Evolutionary conservation across 768 basidiomycete genomes (phyloP), one percentile per base, ranked within the genome.

Genomic region (Termitomyces sp.): DNA sequence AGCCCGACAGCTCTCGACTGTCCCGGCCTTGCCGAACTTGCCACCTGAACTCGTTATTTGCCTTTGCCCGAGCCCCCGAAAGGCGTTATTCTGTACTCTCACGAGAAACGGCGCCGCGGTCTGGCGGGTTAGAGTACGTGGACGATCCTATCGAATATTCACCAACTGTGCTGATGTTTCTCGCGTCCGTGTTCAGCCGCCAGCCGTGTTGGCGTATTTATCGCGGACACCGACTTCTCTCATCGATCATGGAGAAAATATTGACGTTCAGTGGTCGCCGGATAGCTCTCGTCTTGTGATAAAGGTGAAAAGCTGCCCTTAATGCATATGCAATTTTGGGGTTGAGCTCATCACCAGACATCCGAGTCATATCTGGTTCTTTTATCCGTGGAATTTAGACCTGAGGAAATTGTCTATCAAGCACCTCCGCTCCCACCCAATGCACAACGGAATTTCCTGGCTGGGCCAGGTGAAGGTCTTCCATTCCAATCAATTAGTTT

Each of bases 231-330:
- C 85, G 7, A 82, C 83, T 1, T 95, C 92, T 17, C 75, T 96
- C 38, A 70, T 80, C 54, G 87, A 90, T 57, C 94, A 95, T 68
- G 95, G 95, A n/a, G 82, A 86, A 64, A 96, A 94, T 63, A 59
- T 78, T 19, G 73, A 80, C 52, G 83, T 82, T 12, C 81, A 84
- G 64, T 98, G 95, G 94, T 85, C 93, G 17, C 86, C 87, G 53
- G 92, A 95, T 68, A 87, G 89, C 34, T 78, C 78, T 64, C 79
- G 85, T 63, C 83, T 98, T 47, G 83, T 95, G 53, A 81, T 98
- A 21, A 84, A 89, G 73, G 95, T 90, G 85, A 70, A 6, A 19
- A 41, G n/a, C 48, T 41, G 27, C 51, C 29, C 29, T 47, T 37
- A 10, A 40, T 56, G 19, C 6, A n/a, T 21, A 11, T 45, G n/a